phyloP scores from a whole-genome alignment of 345 rosid species.

The Acer saccharum region DNA sequence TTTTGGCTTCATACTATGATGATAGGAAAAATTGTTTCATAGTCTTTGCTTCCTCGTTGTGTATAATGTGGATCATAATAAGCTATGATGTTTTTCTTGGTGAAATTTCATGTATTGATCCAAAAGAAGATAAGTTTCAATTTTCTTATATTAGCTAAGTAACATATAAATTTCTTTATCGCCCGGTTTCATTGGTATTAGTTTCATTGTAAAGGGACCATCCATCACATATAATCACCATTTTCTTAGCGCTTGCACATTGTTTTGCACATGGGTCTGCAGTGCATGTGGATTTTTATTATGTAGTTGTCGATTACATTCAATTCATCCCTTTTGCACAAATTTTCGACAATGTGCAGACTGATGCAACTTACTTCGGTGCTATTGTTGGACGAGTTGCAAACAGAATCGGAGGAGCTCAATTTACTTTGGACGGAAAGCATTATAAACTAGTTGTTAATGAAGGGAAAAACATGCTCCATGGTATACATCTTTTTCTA shows the following conservation, averaged over 20 bases:
- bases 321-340: background rate
- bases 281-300: background rate
- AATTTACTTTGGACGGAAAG: conserved; percentile 62
- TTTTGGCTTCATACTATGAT: background rate
- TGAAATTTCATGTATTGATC: background rate
- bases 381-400: conserved; percentile 86
- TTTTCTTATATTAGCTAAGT: background rate
- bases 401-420: conserved; percentile 71
- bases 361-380: conserved; percentile 63
- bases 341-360: conserved; percentile 35
- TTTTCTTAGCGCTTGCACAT: background rate
- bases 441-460: conserved; percentile 65
- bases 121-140: background rate
- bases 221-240: background rate
- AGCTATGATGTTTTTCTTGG: background rate
- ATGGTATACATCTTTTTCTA: conserved; percentile 44
- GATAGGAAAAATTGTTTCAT: background rate
- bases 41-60: background rate
- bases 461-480: conserved; percentile 80
- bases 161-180: background rate
- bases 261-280: background rate
- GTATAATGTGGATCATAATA: background rate
- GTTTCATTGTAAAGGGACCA: background rate
- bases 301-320: background rate
- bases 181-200: background rate